Evolutionary conservation across 1,139 yeast species (phyloP), one percentile per base, ranked within the genome.

Genomic region (Debaryomyces sp.): DNA sequence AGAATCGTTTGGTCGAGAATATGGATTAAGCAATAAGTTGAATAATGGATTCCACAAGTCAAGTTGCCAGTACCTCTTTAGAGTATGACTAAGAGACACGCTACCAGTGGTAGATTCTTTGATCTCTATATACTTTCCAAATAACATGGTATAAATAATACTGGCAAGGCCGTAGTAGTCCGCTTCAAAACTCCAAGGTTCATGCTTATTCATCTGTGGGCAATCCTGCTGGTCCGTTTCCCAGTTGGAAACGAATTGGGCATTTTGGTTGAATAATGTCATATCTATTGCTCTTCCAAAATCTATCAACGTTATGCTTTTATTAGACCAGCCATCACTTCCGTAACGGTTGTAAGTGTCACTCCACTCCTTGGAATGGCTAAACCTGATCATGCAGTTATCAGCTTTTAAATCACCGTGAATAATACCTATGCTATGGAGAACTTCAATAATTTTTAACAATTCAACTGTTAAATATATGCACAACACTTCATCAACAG

Each of bases 401-500:
- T 89, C 96, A 0, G 96, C 87, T 60, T 87, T 89, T 49, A 91
- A 67, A 62, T 90, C 96, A 1, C 97, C 96, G 67, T 92, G 97
- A 13, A 92, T 72, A 1, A 91, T 81, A 0, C 86, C 85, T 10
- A 79, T 69, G 0, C 68, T 63, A 60, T 92, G 97, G 26, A 92
- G 66, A 1, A 73, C 64, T 55, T 87, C 90, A 1, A 89, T 67
- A 0, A 81, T 71, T 46, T 81, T 77, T 44, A 89, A 62, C 22
- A 89, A 63, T 58, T 89, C 89, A 8, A 82, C 67, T 0, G 95
- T 74, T 39, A 90, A 70, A 58, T 82, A 87, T 47, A 88, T 76
- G 6, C 81, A 82, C 4, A 91, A 63, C 0, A 74, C 66, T 62
- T 92, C 97, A 50, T 87, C 94, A 23, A 73, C 59, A 7, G 73